A percentile compares a stretch with the other conserved stretches of the same genome.
These are phyloP conservation scores for Xylaria grammica DNA, from an alignment of 495 filamentous ascomycete species.

Conservation along the genomic window DNA sequence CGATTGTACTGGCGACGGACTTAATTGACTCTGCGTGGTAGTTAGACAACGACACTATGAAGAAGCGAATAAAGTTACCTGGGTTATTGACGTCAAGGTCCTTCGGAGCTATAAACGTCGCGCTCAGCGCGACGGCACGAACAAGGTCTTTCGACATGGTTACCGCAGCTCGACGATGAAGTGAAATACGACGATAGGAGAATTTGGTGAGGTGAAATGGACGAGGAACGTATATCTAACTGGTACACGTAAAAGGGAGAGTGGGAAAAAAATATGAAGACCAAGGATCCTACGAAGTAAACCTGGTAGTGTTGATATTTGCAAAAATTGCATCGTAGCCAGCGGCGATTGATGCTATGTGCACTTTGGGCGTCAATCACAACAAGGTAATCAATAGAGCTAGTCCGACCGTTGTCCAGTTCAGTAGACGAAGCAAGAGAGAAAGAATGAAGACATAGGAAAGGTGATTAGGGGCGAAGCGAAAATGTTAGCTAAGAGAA, in stretches of 20 bases:
- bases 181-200: not conserved
- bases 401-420: not conserved
- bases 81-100: slow-evolving; percentile 50
- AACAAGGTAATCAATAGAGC: not conserved
- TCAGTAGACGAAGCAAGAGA: not conserved
- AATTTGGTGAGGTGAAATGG: not conserved
- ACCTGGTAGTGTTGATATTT: not conserved
- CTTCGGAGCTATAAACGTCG: slow-evolving; percentile 42
- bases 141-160: slow-evolving; percentile 40
- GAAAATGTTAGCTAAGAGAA: not conserved
- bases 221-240: not conserved
- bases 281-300: not conserved
- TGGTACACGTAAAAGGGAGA: not conserved
- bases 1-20: slow-evolving; percentile 53
- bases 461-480: not conserved
- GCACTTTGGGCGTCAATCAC: not conserved
- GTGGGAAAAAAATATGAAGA: not conserved
- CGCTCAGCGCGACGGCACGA: slow-evolving; percentile 34
- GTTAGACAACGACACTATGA: not conserved
- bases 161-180: not conserved
- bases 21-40: slow-evolving; percentile 50
- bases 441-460: not conserved
- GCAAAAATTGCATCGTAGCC: not conserved
- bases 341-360: not conserved
- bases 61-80: slow-evolving; percentile 34